Conservation (phyloP, 768 basidiomycete species). For the Rickenella mellea region DNA sequence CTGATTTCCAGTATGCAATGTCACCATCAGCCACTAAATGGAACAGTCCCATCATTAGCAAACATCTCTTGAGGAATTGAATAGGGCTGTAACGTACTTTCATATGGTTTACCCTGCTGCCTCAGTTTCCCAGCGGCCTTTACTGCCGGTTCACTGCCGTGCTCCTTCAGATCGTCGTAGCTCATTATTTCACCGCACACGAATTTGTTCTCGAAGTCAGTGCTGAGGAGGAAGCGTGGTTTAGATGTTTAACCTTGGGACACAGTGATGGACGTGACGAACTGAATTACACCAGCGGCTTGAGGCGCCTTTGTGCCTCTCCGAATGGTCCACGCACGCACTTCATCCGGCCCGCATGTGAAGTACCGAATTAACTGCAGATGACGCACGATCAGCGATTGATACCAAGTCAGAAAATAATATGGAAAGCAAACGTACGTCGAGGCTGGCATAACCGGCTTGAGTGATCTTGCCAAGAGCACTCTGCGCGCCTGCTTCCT, state of each 20-base stretch:
- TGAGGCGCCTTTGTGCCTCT: constrained; percentile 91
- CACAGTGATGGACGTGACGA: constrained; percentile 19
- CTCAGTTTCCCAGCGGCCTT: constrained; percentile 92
- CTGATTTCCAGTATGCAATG: constrained; percentile 88
- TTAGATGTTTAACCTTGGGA: constrained; percentile 80
- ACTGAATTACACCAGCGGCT: constrained; percentile 98
- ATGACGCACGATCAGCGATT: not conserved
- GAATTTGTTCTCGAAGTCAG: constrained; percentile 97
- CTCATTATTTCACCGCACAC: constrained; percentile 97
- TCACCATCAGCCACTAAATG: constrained; percentile 74
- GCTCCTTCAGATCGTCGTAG: constrained; percentile 81
- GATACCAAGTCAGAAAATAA: not conserved
- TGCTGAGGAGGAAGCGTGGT: constrained; percentile 59
- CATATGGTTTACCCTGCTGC: constrained; percentile 96
- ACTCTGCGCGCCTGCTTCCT: constrained; percentile 62
- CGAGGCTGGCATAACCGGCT: constrained; percentile 81
- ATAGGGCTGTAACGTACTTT: constrained; percentile 46
- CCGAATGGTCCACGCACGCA: constrained; percentile 96
- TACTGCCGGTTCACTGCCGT: constrained; percentile 83
- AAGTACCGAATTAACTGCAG: constrained; percentile 88
- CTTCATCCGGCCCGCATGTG: constrained; percentile 94
- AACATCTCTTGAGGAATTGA: not conserved
- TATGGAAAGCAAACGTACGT: constrained; percentile 36
- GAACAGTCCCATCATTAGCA: constrained; percentile 5
- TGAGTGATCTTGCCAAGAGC: constrained; percentile 91